Base-by-base conservation (phyloP, 2,329 filamentous ascomycete species). In the Aspergillus novofumigatus region DNA sequence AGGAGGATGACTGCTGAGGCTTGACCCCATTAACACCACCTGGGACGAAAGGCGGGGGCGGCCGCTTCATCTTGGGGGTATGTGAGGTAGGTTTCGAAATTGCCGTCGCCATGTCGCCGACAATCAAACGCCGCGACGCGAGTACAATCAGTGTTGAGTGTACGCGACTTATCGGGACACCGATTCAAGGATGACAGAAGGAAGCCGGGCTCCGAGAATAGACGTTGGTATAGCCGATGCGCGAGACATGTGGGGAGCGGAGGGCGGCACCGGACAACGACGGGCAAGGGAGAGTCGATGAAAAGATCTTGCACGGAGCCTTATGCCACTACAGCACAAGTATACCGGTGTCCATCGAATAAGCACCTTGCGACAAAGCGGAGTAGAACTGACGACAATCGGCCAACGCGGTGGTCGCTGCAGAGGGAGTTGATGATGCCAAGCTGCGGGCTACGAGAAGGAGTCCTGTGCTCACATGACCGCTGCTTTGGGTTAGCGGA, bases 41-140 rank as follows among this genome's bases (percentile, higher is more conserved):
- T 70, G 88, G 86, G 56, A 88, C 83, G 48, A 85, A 82, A 49
- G 86, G 81, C 41, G 86, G 85, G 53, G 83, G 78, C 59, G 86
- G 86, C 38, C 87, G 86, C 76, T 91, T 91, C 62, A 84, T 81
- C 75, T 91, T 91, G 63, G 72, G 69, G 58, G 77, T 70, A 64
- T 77, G 72, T 51, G 77, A 71, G 56, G 72, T 68, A 51, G 72
- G 72, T 65, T 77, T 77, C 45, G 76, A 76, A 50, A 78, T 69
- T 53, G 74, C 74, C 51, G 76, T 78, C 53, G 76, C 75, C 77
- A 78, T 78, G 51, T 54, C 70, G 64, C 60, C 62, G 57, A 62
- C 53, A 55, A 57, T 38, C 55, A 48, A 50, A 44, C 48, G 10
- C 62, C 63, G 64, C 65, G 56, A 67, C 52, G 49, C 56, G 51